These are phyloP conservation scores for Candolleomyces eurysporus DNA, from an alignment of 768 basidiomycete genomes.

Conservation along the genomic window DNA sequence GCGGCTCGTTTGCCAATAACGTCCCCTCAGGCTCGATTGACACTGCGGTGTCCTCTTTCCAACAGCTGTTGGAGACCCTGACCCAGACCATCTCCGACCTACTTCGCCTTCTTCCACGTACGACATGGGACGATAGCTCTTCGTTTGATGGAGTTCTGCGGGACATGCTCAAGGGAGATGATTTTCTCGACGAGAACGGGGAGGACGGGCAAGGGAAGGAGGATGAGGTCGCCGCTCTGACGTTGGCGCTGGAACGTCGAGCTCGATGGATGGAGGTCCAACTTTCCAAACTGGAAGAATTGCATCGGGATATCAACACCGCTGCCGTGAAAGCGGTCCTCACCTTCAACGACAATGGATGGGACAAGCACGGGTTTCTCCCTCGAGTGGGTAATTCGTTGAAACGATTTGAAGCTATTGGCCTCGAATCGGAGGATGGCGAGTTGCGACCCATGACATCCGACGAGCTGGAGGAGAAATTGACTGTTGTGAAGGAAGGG, in stretches of 20 bases:
- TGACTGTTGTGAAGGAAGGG: constrained; percentile 67
- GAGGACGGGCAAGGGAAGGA: constrained; percentile 66
- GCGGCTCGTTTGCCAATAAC: constrained; percentile 79
- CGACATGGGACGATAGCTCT: constrained; percentile 88
- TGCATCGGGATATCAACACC: constrained; percentile 88
- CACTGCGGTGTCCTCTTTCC: constrained; percentile 86
- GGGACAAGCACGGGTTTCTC: constrained; percentile 69
- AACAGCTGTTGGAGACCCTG: constrained; percentile 82
- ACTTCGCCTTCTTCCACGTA: constrained; percentile 79
- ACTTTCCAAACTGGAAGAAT: constrained; percentile 81
- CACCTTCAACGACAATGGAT: constrained; percentile 81
- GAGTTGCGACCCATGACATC: constrained; percentile 53
- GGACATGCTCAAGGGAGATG: constrained; percentile 88
- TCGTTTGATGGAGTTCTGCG: constrained; percentile 84
- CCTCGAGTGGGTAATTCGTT: constrained; percentile 71
- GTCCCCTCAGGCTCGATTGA: constrained; percentile 89
- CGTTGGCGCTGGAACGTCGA: constrained; percentile 81
- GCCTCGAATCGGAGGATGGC: constrained; percentile 44
- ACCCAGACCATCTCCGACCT: constrained; percentile 90
- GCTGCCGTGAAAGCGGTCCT: constrained; percentile 82
- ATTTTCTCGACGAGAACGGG: constrained; percentile 74
- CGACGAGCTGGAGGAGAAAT: constrained; percentile 74
- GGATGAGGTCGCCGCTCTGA: constrained; percentile 83
- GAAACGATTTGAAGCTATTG: constrained; percentile 65
- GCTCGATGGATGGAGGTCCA: constrained; percentile 94